Conservation (phyloP, 176 grass and related monocot species). For the Alloteropsis semialata region DNA sequence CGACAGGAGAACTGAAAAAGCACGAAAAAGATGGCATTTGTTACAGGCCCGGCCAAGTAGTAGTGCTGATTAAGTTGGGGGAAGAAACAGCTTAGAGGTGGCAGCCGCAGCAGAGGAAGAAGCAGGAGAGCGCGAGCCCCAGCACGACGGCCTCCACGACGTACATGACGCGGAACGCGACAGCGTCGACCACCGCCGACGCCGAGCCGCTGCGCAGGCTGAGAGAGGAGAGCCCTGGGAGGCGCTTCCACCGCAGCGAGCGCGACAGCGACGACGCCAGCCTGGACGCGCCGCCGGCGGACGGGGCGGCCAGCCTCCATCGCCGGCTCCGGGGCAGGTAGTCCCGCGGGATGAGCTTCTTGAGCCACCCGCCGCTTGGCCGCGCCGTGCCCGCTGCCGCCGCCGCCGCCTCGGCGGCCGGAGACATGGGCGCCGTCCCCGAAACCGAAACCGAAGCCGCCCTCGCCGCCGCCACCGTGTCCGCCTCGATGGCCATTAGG, state of each 20-base stretch:
- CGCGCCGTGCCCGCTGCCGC: neutral
- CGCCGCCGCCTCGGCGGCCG: neutral
- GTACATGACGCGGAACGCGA: conserved; percentile 68
- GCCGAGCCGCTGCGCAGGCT: conserved; percentile 40
- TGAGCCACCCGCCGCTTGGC: conserved; percentile 42
- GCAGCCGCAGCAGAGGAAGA: conserved; percentile 92
- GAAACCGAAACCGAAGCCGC: neutral
- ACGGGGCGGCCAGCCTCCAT: neutral
- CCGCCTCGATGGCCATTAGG: conserved; percentile 27
- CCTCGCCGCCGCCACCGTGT: neutral
- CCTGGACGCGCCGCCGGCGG: conserved; percentile 3
- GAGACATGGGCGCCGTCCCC: conserved; percentile 20
- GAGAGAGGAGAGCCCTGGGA: conserved; percentile 38
- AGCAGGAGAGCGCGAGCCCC: conserved; percentile 73
- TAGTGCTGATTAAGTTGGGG: neutral
- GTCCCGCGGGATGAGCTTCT: conserved; percentile 27
- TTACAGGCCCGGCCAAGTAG: neutral
- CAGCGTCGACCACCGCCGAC: conserved; percentile 47
- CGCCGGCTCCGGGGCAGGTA: conserved; percentile 27
- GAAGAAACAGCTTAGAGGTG: conserved; percentile 26
- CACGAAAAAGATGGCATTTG: neutral
- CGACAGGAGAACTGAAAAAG: neutral
- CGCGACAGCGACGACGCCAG: conserved; percentile 52
- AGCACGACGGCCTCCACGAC: conserved; percentile 86
- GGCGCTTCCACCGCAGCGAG: conserved; percentile 47